phyloP scores from a whole-genome alignment of 164 flowering plant species.

The Chimonanthus salicifolius region DNA sequence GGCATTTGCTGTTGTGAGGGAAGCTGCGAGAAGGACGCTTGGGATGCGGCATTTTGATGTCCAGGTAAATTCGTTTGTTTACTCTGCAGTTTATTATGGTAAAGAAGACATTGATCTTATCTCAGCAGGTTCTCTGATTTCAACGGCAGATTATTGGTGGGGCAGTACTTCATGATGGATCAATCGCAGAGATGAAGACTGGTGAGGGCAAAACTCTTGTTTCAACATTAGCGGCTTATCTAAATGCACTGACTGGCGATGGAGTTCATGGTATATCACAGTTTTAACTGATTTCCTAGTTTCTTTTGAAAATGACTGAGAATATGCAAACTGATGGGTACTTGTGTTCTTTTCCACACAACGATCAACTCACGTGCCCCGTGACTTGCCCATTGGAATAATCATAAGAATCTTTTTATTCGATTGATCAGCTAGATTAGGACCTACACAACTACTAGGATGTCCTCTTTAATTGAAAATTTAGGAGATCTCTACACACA shows the following conservation, averaged over 20 bases:
- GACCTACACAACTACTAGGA: no score
- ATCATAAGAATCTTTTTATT: no score
- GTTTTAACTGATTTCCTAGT: no score
- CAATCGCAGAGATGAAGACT: constrained; percentile 99
- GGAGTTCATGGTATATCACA: constrained; percentile 80
- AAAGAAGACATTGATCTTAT: not conserved
- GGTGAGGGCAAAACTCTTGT: constrained; percentile 98
- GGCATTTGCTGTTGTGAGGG: constrained; percentile 98
- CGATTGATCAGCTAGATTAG: no score
- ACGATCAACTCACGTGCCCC: no score
- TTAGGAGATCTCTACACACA: no score
- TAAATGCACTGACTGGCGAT: constrained; percentile 87
- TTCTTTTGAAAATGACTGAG: not conserved
- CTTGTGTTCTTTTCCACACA: not conserved
- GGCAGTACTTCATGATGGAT: constrained; percentile 97
- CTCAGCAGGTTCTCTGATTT: not conserved
- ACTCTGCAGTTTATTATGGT: constrained; percentile 1
- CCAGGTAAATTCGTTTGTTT: constrained; percentile 45
- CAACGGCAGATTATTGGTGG: constrained; percentile 81
- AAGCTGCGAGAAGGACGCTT: constrained; percentile 92
- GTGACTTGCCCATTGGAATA: no score
- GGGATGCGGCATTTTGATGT: constrained; percentile 99
- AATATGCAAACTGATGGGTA: not conserved
- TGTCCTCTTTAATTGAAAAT: no score
- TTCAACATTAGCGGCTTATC: constrained; percentile 95